phyloP scores from a whole-genome alignment of 108 stramenopile species.

The Craspedostauros australis region DNA sequence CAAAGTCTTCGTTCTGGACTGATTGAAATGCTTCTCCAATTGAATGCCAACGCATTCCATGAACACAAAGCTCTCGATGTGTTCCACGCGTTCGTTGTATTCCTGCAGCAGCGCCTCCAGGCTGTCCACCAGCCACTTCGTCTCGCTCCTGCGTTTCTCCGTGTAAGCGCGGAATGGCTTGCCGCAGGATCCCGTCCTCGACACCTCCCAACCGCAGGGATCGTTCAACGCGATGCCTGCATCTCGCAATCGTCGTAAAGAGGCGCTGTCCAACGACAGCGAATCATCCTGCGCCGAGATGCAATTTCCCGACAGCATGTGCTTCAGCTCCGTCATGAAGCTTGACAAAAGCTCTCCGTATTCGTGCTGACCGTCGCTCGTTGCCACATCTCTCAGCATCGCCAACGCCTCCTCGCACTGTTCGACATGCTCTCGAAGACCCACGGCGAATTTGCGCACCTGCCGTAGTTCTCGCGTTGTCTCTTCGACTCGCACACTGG shows the following conservation, averaged over 20 bases:
- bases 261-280: not conserved
- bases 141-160: conserved; percentile 23
- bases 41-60: conserved; percentile 85
- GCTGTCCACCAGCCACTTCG: conserved; percentile 29
- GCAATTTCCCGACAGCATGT: conserved; percentile 17
- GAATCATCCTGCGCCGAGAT: conserved; percentile 3
- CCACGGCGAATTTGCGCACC: conserved; percentile 69
- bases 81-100: conserved; percentile 66
- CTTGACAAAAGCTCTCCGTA: conserved; percentile 14
- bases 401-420: conserved; percentile 62
- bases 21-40: conserved; percentile 71
- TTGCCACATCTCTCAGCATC: conserved; percentile 21
- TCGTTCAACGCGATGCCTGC: conserved; percentile 13
- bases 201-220: conserved; percentile 15
- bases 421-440: conserved; percentile 55
- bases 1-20: conserved; percentile 54
- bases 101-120: conserved; percentile 50
- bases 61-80: conserved; percentile 75
- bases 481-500: conserved; percentile 71
- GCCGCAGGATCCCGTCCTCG: conserved; percentile 22
- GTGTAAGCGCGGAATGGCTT: conserved; percentile 20
- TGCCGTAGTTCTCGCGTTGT: conserved; percentile 67
- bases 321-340: conserved; percentile 16
- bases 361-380: conserved; percentile 10
- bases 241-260: too few species aligned